A percentile compares a stretch with the other conserved stretches of the same genome.
Evolutionary conservation across 2,329 filamentous ascomycete species (phyloP).

Genomic region (Eutypella sp.): DNA sequence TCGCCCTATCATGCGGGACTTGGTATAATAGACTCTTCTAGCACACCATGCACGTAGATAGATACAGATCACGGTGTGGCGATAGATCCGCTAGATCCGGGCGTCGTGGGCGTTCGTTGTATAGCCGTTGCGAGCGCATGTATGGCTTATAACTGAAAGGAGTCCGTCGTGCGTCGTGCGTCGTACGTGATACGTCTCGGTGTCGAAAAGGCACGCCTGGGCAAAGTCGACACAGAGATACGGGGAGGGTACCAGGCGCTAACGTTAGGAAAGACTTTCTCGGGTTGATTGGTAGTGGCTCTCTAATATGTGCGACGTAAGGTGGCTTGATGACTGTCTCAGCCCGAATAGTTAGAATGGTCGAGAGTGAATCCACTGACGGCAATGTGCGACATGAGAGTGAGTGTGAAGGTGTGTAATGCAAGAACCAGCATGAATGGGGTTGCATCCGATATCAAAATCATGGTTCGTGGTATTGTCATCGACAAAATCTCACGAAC

Average conservation of each 20-base stretch:
- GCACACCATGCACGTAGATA: not conserved
- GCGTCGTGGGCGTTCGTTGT: too few relatives aligned
- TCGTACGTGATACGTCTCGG: not conserved
- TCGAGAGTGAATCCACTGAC: not conserved
- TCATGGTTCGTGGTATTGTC: not conserved
- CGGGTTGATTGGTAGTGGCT: not conserved
- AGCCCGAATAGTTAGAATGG: not conserved
- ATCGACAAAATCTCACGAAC: not conserved
- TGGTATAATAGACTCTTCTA: not conserved
- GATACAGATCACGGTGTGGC: too few relatives aligned
- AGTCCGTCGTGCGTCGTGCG: too few relatives aligned
- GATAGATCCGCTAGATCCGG: not conserved
- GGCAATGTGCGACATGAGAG: not conserved
- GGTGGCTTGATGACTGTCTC: not conserved
- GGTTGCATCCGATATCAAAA: too few relatives aligned
- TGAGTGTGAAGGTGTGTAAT: not conserved
- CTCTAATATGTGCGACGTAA: not conserved
- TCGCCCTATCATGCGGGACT: not conserved
- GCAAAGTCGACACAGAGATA: not conserved
- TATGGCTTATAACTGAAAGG: not conserved
- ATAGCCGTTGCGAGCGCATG: too few relatives aligned
- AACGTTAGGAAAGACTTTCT: not conserved
- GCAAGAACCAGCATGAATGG: too few relatives aligned
- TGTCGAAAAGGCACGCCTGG: not conserved
- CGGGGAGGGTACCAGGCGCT: not conserved